These are phyloP conservation scores for Fonsecaea multimorphosa DNA, from an alignment of 2,329 filamentous ascomycete genomes.

Conservation along the genomic window DNA sequence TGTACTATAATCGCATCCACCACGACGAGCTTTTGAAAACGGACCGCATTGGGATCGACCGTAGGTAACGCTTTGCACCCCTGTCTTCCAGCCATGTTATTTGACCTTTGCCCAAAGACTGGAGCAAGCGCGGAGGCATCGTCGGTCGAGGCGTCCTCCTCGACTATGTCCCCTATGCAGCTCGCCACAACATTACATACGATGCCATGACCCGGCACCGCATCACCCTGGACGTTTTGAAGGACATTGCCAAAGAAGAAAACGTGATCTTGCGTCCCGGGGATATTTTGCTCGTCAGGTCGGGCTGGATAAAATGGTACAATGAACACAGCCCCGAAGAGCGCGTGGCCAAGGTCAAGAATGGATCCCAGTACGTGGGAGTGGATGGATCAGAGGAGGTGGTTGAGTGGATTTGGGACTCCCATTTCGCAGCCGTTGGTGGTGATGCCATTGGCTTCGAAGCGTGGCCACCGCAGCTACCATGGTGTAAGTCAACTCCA, in stretches of 20 bases:
- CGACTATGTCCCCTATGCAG: conserved; percentile 53
- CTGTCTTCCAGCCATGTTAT: background rate
- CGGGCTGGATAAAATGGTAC: conserved; percentile 59
- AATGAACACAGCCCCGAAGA: conserved; percentile 56
- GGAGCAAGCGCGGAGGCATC: conserved; percentile 48
- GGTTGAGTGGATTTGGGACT: conserved; percentile 65
- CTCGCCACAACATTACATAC: conserved; percentile 44
- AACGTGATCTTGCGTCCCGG: conserved; percentile 54
- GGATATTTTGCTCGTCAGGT: conserved; percentile 64
- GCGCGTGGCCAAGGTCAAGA: conserved; percentile 45
- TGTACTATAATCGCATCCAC: conserved; percentile 24
- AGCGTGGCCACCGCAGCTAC: conserved; percentile 50
- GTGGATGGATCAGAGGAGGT: conserved; percentile 56
- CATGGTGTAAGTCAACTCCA: conserved; percentile 23
- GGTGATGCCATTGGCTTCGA: conserved; percentile 63
- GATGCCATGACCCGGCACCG: conserved; percentile 48
- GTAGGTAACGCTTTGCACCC: conserved; percentile 25
- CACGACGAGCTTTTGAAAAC: conserved; percentile 23
- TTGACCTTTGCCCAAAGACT: conserved; percentile 41
- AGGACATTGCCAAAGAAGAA: conserved; percentile 54
- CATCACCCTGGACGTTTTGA: conserved; percentile 54
- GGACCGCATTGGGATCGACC: conserved; percentile 17
- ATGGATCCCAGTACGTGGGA: conserved; percentile 48
- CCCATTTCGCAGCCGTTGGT: conserved; percentile 61
- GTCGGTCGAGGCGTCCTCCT: conserved; percentile 55